Conservation (phyloP, 305 asterid species). For the Fraxinus sp. region DNA sequence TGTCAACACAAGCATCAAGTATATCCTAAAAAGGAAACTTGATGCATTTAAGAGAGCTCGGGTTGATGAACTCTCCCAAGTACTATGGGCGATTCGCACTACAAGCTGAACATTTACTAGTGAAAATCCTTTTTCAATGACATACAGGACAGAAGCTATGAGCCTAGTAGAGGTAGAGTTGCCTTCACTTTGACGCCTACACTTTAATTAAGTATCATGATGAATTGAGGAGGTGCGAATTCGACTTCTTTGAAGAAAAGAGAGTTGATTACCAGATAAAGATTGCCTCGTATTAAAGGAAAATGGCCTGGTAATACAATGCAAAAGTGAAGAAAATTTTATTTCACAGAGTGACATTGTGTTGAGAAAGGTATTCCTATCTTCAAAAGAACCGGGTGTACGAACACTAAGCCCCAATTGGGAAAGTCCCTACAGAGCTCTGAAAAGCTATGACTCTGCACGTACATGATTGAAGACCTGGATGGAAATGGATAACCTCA, state of each 20-base stretch:
- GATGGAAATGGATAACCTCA: background rate
- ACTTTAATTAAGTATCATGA: no score
- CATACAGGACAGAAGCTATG: background rate
- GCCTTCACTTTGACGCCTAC: background rate
- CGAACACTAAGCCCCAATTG: background rate
- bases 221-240: background rate
- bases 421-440: background rate
- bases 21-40: no score
- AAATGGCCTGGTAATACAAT: background rate
- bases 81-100: no score
- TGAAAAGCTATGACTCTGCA: background rate
- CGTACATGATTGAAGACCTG: no score
- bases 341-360: background rate
- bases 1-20: no score
- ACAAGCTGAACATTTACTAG: no score
- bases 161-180: background rate
- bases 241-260: no score
- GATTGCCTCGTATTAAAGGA: background rate
- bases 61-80: no score
- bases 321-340: no score
- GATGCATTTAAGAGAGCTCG: no score
- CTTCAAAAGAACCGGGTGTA: background rate
- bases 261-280: no score
- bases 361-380: background rate
- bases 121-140: background rate